Percentiles rank a stretch among this genome's conserved stretches.
These are phyloP conservation scores for Lactarius indigo DNA, from an alignment of 768 basidiomycete species.

Conservation along the genomic window DNA sequence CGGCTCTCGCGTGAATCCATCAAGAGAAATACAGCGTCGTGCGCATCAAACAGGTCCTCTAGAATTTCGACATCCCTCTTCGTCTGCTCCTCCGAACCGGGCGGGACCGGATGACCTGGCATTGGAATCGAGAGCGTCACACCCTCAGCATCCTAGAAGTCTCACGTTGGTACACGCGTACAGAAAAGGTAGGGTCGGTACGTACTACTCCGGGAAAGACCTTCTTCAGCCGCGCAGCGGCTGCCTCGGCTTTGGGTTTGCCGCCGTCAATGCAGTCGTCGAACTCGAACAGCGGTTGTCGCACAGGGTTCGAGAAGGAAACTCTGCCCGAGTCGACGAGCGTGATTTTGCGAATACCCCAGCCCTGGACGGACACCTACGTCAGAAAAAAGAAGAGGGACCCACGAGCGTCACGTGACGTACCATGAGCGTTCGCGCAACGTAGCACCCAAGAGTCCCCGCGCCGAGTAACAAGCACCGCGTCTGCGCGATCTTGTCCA, in stretches of 20 bases:
- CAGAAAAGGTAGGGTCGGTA: slow-evolving; percentile 20
- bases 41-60: slow-evolving; percentile 73
- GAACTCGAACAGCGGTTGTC: slow-evolving; percentile 95
- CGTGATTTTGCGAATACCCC: slow-evolving; percentile 93
- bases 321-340: slow-evolving; percentile 89
- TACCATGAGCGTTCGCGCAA: slow-evolving; percentile 89
- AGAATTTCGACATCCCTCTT: slow-evolving; percentile 68
- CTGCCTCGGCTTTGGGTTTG: slow-evolving; percentile 89
- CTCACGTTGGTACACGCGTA: neutral
- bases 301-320: slow-evolving; percentile 95
- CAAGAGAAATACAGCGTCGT: slow-evolving; percentile 88
- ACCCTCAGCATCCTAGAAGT: slow-evolving; percentile 70
- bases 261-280: slow-evolving; percentile 91
- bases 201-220: slow-evolving; percentile 92
- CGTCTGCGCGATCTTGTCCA: slow-evolving; percentile 81
- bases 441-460: slow-evolving; percentile 96
- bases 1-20: slow-evolving; percentile 99
- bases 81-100: slow-evolving; percentile 49
- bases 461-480: slow-evolving; percentile 87
- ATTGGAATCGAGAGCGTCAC: slow-evolving; percentile 84
- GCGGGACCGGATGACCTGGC: slow-evolving; percentile 93
- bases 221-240: slow-evolving; percentile 78
- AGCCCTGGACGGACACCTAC: slow-evolving; percentile 56
- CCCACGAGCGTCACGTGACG: neutral
- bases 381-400: neutral